Evolutionary conservation across 2,329 filamentous ascomycete genomes (phyloP), one percentile per base, ranked within the genome.

Genomic region (Aspergillus proliferans): DNA sequence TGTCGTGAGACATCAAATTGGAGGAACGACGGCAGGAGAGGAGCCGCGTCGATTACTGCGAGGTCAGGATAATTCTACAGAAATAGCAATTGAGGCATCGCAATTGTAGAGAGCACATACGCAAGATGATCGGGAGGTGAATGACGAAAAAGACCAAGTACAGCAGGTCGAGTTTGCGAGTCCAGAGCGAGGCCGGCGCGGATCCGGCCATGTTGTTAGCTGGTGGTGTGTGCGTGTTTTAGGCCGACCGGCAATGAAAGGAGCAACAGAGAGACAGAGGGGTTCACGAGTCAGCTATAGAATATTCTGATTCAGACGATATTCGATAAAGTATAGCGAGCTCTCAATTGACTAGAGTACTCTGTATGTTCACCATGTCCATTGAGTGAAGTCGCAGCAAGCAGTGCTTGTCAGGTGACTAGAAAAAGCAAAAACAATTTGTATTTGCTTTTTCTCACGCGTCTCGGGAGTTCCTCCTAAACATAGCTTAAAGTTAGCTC

Each of bases 91-190:
- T 28, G n/a, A 39, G 36, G 15, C 12, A 38, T 18, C 5, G 14
- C 34, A 38, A 14, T 14, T 38, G n/a, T 4, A 18, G 22, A 8
- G 34, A 42, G 43, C 19, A 64, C 75, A 54, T 69, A 84, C 82
- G 66, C 53, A 85, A 75, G 68, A 85, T 79, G 36, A 85, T 72
- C 1, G 81, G 80, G 30, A 85, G 63, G 59, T 85, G 81, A 19
- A 80, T 76, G 46, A 73, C 48, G 66, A 87, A 86, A 71, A 85
- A 85, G 36, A 76, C 56, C 4, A 85, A 70, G 57, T 74, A 74
- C 38, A 68, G 43, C 40, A 66, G 55, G 51, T 75, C 71, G 50
- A 63, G 52, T 52, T 68, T 73, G 40, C 68, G 64, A 26, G 51
- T 58, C 53, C 61, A 58, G 45, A 66, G 56, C n/a, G 64, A 58